Percentiles rank a stretch among this genome's conserved stretches.
Conservation (phyloP, 2,329 filamentous ascomycete genomes). For the Fusarium aywerte region DNA sequence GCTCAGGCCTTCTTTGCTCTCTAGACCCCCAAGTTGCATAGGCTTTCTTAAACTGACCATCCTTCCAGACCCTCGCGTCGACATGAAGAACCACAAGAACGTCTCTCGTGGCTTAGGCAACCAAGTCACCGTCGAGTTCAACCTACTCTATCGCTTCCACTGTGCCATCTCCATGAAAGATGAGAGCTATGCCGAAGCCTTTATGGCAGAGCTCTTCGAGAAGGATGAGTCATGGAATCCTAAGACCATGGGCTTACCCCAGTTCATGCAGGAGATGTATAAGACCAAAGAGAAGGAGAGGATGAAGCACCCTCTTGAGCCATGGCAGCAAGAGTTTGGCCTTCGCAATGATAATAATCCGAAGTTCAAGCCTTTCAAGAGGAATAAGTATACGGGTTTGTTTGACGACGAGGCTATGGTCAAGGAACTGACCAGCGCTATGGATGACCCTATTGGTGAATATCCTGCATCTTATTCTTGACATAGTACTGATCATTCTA, state of each 20-base stretch:
- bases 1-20: no score
- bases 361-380: conserved; percentile 7
- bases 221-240: conserved; percentile 12
- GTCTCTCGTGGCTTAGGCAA: conserved; percentile 44
- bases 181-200: conserved; percentile 46
- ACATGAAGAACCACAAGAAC: conserved; percentile 37
- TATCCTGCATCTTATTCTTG: no score
- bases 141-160: no score
- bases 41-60: not conserved
- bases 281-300: not conserved
- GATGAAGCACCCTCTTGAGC: not conserved
- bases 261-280: conserved; percentile 4
- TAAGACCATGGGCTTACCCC: not conserved
- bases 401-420: conserved; percentile 31
- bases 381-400: conserved; percentile 18
- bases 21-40: not conserved
- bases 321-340: conserved; percentile 7
- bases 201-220: conserved; percentile 33
- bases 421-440: conserved; percentile 54
- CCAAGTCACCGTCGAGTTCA: no score
- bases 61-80: not conserved
- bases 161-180: no score
- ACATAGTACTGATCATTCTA: not conserved
- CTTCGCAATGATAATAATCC: not conserved
- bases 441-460: conserved; percentile 60